Base-by-base conservation (phyloP, 2,329 filamentous ascomycete species). In the Curvularia sp. region DNA sequence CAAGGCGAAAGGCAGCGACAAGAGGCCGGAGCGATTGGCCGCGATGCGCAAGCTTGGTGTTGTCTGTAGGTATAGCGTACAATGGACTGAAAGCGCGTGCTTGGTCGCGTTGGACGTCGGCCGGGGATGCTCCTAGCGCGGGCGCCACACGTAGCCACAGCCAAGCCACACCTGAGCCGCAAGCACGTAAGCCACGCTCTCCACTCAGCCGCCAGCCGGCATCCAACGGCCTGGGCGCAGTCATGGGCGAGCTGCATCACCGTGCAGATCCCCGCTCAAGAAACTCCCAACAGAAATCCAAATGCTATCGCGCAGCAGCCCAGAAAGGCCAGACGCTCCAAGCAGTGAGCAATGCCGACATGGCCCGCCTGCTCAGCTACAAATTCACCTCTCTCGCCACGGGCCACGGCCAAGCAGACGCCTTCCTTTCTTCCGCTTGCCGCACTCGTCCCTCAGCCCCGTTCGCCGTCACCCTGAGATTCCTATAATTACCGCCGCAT, bases 231-330 rank as follows among this genome's bases (percentile, higher is more conserved):
- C 18, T 18, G 28, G 28, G 6, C 35, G 35, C 9, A 55, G 56
- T 47, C 52, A 52, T 57, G 60, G 38, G 22, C 51, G 47, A 49
- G 47, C 47, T 60, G 62, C 63, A 64, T 61, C 58, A 54, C 59
- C 52, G 35, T 52, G 58, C 60, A 58, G 54, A 51, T 57, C 62
- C 62, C 54, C 62, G 61, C 63, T 51, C 61, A 56, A 54, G 52
- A 55, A 57, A 58, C 46, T 59, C 62, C 64, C 64, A 67, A 67
- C 64, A 67, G 54, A 67, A 67, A 65, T 41, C 24, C 55, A 44
- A 35, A 42, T 42, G 43, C 35, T 52, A 57, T 62, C 58, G 65
- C 54, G 42, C 57, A 44, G 13, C 42, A 44, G 42, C 42, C 42
- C 24, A 44, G 42, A 44, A 28, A 26, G 42, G 15, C 35, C 42